Base-by-base conservation (phyloP, 2,329 filamentous ascomycete species). In the Albifimbria verrucaria region DNA sequence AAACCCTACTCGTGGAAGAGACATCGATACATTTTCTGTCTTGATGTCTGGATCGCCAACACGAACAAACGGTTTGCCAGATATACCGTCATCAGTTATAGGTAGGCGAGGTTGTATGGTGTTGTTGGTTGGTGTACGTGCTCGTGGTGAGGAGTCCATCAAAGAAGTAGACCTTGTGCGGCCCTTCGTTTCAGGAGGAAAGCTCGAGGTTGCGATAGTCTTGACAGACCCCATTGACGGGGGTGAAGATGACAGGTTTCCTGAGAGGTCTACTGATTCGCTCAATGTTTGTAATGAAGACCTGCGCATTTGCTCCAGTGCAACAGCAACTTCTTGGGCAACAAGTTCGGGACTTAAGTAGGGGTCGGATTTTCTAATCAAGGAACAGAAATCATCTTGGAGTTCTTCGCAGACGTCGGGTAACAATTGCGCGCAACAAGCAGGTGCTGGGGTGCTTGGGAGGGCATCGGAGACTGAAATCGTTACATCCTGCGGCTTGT, bases 1-100 rank as follows among this genome's bases (percentile, higher is more conserved):
- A 20, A 49, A 47, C 2, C 50, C 51, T 12, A 49, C 20, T 43
- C 53, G 52, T 17, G 50, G 32, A 15, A 39, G 12, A 17, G 32
- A 39, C 15, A 12, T 39, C 50, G 15, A 53, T 49, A 32, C 57
- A 59, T 7, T 25, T 62, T 56, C 6, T 54, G 59, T n/a, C 6
- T 64, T 56, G 25, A 65, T 59, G 18, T 70, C 68, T 2, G 68
- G 63, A 15, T 66, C 70, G 26, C 66, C 68, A 17, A 80, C 77
- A 22, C 79, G 72, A 12, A 79, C 66, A 58, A 83, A 83, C 0
- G 80, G 80, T 55, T 68, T 79, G 21, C 80, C 79, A 7, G 79
- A 77, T 24, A 83, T 80, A 10, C 80, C 80, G 57, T 81, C 78
- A 49, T 78, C 73, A 7, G 65, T 54, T 9, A 58, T 42, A 22